Conservation (phyloP, 202 grass and related monocot genomes). For the Musa balbisiana region DNA sequence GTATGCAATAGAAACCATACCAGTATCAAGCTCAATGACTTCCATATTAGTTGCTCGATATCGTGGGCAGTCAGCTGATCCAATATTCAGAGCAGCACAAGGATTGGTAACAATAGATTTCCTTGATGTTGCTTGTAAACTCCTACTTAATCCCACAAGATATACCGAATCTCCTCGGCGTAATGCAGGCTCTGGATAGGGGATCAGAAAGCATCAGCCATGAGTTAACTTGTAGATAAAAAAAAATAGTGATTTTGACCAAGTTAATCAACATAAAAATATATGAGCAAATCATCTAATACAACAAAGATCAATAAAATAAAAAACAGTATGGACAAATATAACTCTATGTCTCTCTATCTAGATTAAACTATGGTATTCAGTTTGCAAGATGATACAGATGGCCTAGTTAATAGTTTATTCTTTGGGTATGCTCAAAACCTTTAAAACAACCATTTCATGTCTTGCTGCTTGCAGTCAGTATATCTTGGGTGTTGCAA, state of each 20-base stretch:
- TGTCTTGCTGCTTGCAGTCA: too few relatives aligned
- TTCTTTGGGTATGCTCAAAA: too few relatives aligned
- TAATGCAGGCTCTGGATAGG: slow-evolving; percentile 59
- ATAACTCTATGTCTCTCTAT: too few relatives aligned
- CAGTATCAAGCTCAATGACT: slow-evolving; percentile 96
- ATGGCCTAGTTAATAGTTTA: too few relatives aligned
- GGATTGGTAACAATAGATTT: slow-evolving; percentile 98
- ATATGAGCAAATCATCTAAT: background rate
- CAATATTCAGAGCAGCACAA: slow-evolving; percentile 96
- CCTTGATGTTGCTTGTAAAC: slow-evolving; percentile 91
- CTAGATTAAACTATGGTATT: too few relatives aligned
- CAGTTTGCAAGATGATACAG: too few relatives aligned
- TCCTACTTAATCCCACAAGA: slow-evolving; percentile 87
- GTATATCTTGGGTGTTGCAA: too few relatives aligned
- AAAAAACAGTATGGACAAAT: too few relatives aligned
- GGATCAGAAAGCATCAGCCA: slow-evolving; percentile 30
- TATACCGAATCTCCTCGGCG: slow-evolving; percentile 90
- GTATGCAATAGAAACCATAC: slow-evolving; percentile 29
- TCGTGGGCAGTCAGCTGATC: slow-evolving; percentile 85
- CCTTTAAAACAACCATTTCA: too few relatives aligned
- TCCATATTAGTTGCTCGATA: slow-evolving; percentile 99
- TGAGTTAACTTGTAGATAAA: background rate
- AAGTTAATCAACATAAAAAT: background rate
- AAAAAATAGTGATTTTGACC: background rate
- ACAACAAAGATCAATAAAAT: background rate